Evolutionary conservation across 176 grass and related monocot species (phyloP).

Genomic region (Pontederia paniculata): DNA sequence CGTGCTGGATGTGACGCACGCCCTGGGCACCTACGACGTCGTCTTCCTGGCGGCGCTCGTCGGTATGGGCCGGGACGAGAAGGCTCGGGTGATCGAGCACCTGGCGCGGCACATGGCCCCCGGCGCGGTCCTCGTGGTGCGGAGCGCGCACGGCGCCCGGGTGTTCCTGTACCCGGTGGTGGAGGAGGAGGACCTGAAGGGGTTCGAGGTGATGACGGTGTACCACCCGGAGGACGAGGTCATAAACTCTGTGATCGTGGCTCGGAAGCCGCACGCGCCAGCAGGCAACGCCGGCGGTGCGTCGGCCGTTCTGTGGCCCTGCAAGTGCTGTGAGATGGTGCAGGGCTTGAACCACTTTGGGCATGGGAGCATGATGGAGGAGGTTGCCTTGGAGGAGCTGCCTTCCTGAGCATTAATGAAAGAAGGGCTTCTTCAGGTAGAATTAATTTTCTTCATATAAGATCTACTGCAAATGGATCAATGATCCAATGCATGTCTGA

Average conservation of each 20-base stretch:
- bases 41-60: slow-evolving; percentile 81
- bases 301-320: slow-evolving; percentile 20
- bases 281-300: slow-evolving; percentile 8
- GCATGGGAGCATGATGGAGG: slow-evolving; percentile 61
- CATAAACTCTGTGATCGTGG: slow-evolving; percentile 92
- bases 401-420: slow-evolving; percentile 20
- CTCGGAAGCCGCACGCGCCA: slow-evolving; percentile 32
- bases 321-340: slow-evolving; percentile 55
- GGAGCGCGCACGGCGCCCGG: slow-evolving; percentile 68
- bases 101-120: slow-evolving; percentile 49
- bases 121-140: slow-evolving; percentile 57
- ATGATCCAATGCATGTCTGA: too few relatives aligned
- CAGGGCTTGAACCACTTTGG: slow-evolving; percentile 25
- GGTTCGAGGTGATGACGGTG: slow-evolving; percentile 56
- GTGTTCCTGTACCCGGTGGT: slow-evolving; percentile 79
- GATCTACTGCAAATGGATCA: too few relatives aligned
- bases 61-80: slow-evolving; percentile 49
- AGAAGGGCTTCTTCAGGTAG: too few relatives aligned
- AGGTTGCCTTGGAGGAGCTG: slow-evolving; percentile 55
- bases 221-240: slow-evolving; percentile 76
- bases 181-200: slow-evolving; percentile 28
- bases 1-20: slow-evolving; percentile 25
- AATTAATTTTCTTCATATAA: too few relatives aligned
- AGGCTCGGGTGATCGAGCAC: slow-evolving; percentile 41
- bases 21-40: slow-evolving; percentile 40